Evolutionary conservation across 164 flowering plant genomes (phyloP).

Genomic region (Tetrastigma voinierianum): DNA sequence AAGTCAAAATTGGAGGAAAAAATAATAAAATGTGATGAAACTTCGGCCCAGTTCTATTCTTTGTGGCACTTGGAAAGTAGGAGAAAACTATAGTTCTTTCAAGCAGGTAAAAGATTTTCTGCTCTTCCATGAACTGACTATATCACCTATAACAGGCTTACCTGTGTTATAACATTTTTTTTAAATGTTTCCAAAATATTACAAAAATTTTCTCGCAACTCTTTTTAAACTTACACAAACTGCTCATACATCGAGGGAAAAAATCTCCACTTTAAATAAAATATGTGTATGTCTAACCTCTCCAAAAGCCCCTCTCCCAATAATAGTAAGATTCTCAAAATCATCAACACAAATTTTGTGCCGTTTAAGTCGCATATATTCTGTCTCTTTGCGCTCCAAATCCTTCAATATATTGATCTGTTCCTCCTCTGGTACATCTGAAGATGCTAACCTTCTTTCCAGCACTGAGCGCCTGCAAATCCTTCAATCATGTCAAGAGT

Average conservation of each 20-base stretch:
- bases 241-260: background rate
- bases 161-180: too few relatives aligned
- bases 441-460: slow-evolving; percentile 74
- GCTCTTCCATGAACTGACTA: too few relatives aligned
- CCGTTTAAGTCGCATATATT: slow-evolving; percentile 81
- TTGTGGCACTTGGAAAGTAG: too few relatives aligned
- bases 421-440: slow-evolving; percentile 79
- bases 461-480: slow-evolving; percentile 69
- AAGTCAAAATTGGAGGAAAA: too few relatives aligned
- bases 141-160: too few relatives aligned
- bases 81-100: too few relatives aligned
- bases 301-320: slow-evolving; percentile 98
- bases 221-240: background rate
- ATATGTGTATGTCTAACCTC: slow-evolving; percentile 61
- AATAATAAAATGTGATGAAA: too few relatives aligned
- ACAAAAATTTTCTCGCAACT: background rate
- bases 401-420: slow-evolving; percentile 81
- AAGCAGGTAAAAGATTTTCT: too few relatives aligned
- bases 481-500: slow-evolving; percentile 10
- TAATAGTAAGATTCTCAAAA: slow-evolving; percentile 83
- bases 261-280: background rate
- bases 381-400: slow-evolving; percentile 88
- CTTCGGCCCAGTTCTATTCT: too few relatives aligned
- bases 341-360: slow-evolving; percentile 87
- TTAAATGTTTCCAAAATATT: background rate